Conservation (phyloP, 2,329 filamentous ascomycete species). For the Pochonia chlamydosporia region DNA sequence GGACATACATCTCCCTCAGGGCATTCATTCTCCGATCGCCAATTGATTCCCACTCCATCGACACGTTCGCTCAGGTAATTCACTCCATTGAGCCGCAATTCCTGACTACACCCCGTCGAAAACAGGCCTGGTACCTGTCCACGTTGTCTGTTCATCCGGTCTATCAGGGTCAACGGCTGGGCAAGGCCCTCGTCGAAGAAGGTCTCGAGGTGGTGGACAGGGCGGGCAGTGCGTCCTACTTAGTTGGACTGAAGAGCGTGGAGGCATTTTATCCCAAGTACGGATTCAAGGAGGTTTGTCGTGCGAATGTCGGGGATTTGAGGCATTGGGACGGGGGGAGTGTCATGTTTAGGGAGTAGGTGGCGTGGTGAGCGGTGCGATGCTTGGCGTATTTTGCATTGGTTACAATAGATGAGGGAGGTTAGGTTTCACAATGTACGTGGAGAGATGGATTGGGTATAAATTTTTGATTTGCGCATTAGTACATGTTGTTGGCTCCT, state of each 20-base stretch:
- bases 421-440: no score
- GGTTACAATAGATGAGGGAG: no score
- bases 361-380: neutral
- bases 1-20: conserved; percentile 17
- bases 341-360: conserved; percentile 31
- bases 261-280: conserved; percentile 26
- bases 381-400: neutral
- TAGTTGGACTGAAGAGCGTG: conserved; percentile 24
- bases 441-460: no score
- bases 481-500: no score
- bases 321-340: conserved; percentile 28
- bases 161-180: conserved; percentile 25
- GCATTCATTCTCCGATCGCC: conserved; percentile 18
- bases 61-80: conserved; percentile 21
- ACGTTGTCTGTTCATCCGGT: conserved; percentile 25
- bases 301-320: conserved; percentile 29
- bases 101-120: conserved; percentile 21
- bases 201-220: conserved; percentile 22
- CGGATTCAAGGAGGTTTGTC: conserved; percentile 28
- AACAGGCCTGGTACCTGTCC: conserved; percentile 29
- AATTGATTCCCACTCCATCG: conserved; percentile 14
- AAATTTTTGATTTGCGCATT: no score
- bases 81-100: conserved; percentile 17
- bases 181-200: conserved; percentile 23
- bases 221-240: conserved; percentile 23